phyloP scores from a whole-genome alignment of 2,329 filamentous ascomycete species.

The Xylaria hypoxylon region DNA sequence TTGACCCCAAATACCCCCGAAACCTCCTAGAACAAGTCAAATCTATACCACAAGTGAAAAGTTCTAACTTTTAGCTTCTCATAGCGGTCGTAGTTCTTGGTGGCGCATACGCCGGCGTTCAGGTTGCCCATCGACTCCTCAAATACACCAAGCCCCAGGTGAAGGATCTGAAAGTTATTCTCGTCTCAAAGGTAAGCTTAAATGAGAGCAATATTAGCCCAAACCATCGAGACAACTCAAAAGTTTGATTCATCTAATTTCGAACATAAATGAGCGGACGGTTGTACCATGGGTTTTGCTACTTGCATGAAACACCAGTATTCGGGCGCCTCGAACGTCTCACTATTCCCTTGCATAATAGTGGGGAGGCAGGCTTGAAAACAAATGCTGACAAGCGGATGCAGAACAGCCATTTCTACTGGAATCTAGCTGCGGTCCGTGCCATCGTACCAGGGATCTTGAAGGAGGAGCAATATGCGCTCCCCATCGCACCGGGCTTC shows the following conservation, averaged over 20 bases:
- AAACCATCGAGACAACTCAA: background rate
- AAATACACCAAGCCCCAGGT: constrained; percentile 61
- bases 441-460: constrained; percentile 64
- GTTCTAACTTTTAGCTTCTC: background rate
- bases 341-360: background rate
- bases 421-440: constrained; percentile 68
- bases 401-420: constrained; percentile 69
- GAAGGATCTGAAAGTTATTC: constrained; percentile 64
- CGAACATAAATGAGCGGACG: background rate
- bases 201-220: background rate
- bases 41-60: background rate
- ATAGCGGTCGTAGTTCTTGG: constrained; percentile 64
- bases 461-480: constrained; percentile 62
- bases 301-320: background rate
- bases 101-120: constrained; percentile 65
- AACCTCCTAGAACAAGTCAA: background rate
- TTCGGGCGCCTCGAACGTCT: constrained; percentile 1
- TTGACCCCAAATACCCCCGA: background rate
- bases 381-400: constrained; percentile 28
- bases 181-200: constrained; percentile 65
- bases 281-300: background rate
- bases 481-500: constrained; percentile 62
- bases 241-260: background rate
- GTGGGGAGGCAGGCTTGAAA: background rate
- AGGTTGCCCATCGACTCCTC: constrained; percentile 65